These are phyloP conservation scores for Hansenula lynferdii DNA, from an alignment of 1,139 yeast species.

Conservation along the genomic window DNA sequence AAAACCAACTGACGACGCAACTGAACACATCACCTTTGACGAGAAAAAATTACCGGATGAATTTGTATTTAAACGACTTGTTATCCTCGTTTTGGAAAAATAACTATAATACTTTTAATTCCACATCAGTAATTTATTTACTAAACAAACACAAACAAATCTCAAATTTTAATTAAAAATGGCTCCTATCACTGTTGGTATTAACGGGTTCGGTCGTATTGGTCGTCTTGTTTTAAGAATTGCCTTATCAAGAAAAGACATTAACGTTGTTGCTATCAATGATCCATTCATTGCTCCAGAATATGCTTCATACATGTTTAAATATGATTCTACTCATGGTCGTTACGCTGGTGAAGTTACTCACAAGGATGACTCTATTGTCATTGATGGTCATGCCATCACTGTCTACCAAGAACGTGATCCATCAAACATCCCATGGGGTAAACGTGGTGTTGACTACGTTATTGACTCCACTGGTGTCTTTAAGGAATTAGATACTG, in stretches of 20 bases:
- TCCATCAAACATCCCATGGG: constrained; percentile 83
- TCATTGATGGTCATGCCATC: constrained; percentile 67
- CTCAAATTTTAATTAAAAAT: constrained; percentile 10
- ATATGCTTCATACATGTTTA: constrained; percentile 85
- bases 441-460: constrained; percentile 67
- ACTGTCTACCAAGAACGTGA: constrained; percentile 71
- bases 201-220: constrained; percentile 88
- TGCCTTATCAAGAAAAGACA: constrained; percentile 58
- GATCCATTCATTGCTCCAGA: constrained; percentile 83
- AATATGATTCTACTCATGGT: constrained; percentile 87
- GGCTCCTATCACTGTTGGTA: constrained; percentile 56
- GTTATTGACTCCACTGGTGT: constrained; percentile 90
- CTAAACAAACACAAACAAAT: constrained; percentile 1
- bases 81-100: no score
- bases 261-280: constrained; percentile 74
- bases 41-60: no score
- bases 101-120: not conserved
- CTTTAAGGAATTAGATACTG: constrained; percentile 75
- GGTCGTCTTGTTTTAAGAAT: constrained; percentile 81
- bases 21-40: no score
- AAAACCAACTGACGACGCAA: no score
- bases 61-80: no score
- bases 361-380: constrained; percentile 47
- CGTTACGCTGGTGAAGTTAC: constrained; percentile 64
- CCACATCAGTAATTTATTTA: not conserved